Evolutionary conservation across 2,329 filamentous ascomycete genomes (phyloP), one percentile per base, ranked within the genome.

Genomic region (Ustilaginoidea virens): DNA sequence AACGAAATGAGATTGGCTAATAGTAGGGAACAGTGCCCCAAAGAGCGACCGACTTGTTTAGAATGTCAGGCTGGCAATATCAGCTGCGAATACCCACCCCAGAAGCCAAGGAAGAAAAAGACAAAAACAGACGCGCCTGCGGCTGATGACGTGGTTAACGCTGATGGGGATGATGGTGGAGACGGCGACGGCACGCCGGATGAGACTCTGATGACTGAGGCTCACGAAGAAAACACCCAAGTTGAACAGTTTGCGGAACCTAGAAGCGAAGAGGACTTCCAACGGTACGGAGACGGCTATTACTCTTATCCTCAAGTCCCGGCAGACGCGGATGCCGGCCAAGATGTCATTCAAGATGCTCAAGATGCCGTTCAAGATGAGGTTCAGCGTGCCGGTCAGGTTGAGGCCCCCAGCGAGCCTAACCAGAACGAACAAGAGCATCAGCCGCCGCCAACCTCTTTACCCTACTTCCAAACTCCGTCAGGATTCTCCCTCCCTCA

Each of bases 1-100:
- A 28, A 10, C 13, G 7, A 7, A 5, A 11, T n/a, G 16, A 13
- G 25, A 28, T 35, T 51, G 30, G 51, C 33, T 7, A 10, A n/a
- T n/a, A n/a, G 14, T 16, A 18, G 3, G 4, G 12, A 8, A 10
- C 14, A 61, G 56, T 64, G 60, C 25, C 49, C 58, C 8, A 54
- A 47, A 26, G 49, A 52, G 23, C 49, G 44, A 22, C 60, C 60
- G 4, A 39, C 39, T 2, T 64, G 61, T 34, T 42, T 41, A 5
- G 47, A 49, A 21, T 64, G 60, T 16, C 30, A 46, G 14, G 36
- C 40, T 5, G 32, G 40, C 5, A 48, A 47, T 1, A 32, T 42
- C 5, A 33, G 36, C 6, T 64, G 60, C 34, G 44, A 55, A 27
- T 64, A 61, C 36, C 45, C 56, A 14, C 38, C 46, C n/a, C 42